Conservation (phyloP, 2,329 filamentous ascomycete genomes). For the Fusarium protoensiforme region DNA sequence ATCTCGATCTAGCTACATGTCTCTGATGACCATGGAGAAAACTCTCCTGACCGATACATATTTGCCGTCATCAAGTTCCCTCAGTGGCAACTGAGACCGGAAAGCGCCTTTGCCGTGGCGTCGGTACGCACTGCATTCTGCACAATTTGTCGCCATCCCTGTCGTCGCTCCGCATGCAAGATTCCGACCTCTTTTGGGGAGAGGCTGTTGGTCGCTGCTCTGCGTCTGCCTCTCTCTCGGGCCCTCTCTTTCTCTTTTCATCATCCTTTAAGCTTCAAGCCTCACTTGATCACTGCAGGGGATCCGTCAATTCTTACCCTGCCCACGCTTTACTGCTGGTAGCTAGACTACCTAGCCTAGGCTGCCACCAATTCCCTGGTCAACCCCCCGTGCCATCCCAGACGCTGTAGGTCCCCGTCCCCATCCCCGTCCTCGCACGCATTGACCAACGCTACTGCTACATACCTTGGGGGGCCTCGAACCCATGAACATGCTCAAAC, state of each 20-base stretch:
- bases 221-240: neutral
- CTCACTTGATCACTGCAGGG: conserved; percentile 1
- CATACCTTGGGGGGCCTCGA: neutral
- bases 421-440: conserved; percentile 4
- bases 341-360: neutral
- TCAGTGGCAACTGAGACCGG: neutral
- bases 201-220: neutral
- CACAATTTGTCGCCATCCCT: neutral
- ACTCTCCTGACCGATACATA: neutral
- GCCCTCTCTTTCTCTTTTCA: neutral
- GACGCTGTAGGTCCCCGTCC: neutral
- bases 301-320: neutral
- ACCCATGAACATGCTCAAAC: conserved; percentile 9
- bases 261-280: conserved; percentile 9
- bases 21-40: neutral
- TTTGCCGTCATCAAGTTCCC: neutral
- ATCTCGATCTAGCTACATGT: neutral
- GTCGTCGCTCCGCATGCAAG: neutral
- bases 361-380: conserved; percentile 8
- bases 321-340: conserved; percentile 6
- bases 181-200: neutral
- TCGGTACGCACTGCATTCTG: neutral
- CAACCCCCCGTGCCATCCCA: neutral
- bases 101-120: neutral
- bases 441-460: conserved; percentile 12